Evolutionary conservation across 805 yeast species (phyloP).

Genomic region (Candida maris): DNA sequence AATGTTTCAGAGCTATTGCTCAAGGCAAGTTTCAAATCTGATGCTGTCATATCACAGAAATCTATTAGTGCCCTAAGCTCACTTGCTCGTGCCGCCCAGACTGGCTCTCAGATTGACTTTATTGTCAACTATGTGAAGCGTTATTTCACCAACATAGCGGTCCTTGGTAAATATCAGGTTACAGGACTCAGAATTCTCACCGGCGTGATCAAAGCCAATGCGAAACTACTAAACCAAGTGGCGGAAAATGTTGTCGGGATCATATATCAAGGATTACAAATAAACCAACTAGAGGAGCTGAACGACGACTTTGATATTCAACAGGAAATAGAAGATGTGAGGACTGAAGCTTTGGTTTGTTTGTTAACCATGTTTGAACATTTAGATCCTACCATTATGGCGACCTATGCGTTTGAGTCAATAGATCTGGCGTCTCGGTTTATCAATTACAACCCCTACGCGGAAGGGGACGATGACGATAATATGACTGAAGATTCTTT

Average conservation of each 20-base stretch:
- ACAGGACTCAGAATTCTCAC: slow-evolving; percentile 16
- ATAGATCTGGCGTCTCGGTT: slow-evolving; percentile 31
- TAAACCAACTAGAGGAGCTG: slow-evolving; percentile 21
- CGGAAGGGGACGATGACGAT: slow-evolving; percentile 30
- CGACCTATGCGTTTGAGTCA: slow-evolving; percentile 25
- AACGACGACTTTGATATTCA: slow-evolving; percentile 34
- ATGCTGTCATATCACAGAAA: slow-evolving; percentile 44
- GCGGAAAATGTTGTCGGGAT: slow-evolving; percentile 11
- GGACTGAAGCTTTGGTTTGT: slow-evolving; percentile 46
- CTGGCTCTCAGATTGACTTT: slow-evolving; percentile 17
- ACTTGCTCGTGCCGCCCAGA: slow-evolving; percentile 27
- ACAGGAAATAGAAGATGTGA: slow-evolving; percentile 32
- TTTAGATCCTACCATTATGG: slow-evolving; percentile 34
- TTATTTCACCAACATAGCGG: background rate
- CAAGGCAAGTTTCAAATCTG: slow-evolving; percentile 35
- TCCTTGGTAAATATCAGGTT: slow-evolving; percentile 9
- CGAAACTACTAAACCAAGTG: slow-evolving; percentile 18
- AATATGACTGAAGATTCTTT: slow-evolving; percentile 34
- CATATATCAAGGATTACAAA: slow-evolving; percentile 11
- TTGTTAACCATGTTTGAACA: slow-evolving; percentile 38
- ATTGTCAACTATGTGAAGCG: slow-evolving; percentile 11
- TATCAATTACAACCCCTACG: slow-evolving; percentile 46
- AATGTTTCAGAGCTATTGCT: slow-evolving; percentile 30
- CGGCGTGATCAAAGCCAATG: slow-evolving; percentile 28
- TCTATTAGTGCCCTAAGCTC: slow-evolving; percentile 38